These are phyloP conservation scores for Leccinellum luteum DNA, from an alignment of 768 basidiomycete genomes.

Conservation along the genomic window DNA sequence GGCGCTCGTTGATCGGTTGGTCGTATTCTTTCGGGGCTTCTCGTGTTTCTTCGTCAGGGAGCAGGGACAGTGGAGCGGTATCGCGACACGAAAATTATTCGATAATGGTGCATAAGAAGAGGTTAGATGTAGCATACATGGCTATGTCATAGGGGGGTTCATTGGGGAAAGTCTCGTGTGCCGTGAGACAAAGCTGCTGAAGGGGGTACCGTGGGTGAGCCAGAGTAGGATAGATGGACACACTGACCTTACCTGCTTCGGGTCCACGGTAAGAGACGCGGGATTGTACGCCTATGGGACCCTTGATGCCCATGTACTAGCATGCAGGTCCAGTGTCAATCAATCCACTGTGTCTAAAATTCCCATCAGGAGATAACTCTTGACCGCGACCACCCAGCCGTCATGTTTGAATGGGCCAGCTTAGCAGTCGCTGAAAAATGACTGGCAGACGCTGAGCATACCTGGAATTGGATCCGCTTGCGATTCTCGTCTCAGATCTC, in stretches of 20 bases:
- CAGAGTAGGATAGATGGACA: neutral
- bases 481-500: too few species aligned
- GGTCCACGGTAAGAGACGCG: slow-evolving; percentile 56
- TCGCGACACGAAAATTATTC: slow-evolving; percentile 85
- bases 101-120: too few species aligned
- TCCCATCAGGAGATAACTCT: too few species aligned
- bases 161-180: slow-evolving; percentile 55
- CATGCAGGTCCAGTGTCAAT: slow-evolving; percentile 63
- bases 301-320: slow-evolving; percentile 97
- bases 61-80: slow-evolving; percentile 46
- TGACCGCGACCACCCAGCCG: too few species aligned
- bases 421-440: too few species aligned
- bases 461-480: too few species aligned
- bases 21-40: slow-evolving; percentile 69
- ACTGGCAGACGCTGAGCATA: too few species aligned
- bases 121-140: slow-evolving; percentile 82
- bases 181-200: slow-evolving; percentile 79
- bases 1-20: slow-evolving; percentile 62
- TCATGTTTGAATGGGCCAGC: too few species aligned
- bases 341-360: slow-evolving; percentile 80
- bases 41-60: slow-evolving; percentile 50
- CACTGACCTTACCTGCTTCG: slow-evolving; percentile 67
- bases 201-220: slow-evolving; percentile 5
- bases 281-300: slow-evolving; percentile 86
- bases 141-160: slow-evolving; percentile 48